Conservation (phyloP, 139 green algal genomes). For the Monoraphidium neglectum region DNA sequence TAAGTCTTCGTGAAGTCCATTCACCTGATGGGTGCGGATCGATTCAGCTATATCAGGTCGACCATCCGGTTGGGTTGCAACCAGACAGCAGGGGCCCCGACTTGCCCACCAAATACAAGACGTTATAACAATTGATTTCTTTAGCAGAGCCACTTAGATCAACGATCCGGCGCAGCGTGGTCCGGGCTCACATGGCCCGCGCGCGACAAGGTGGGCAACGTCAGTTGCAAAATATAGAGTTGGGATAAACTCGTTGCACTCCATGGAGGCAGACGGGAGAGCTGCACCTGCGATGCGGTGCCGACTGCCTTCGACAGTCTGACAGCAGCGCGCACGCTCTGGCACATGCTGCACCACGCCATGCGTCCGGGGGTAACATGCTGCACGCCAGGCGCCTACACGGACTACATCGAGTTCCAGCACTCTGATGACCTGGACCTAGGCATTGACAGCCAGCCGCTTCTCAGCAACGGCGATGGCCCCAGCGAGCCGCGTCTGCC, state of each 20-base stretch:
- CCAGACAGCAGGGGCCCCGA: no score
- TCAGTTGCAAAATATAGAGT: not conserved
- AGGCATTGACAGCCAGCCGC: not conserved
- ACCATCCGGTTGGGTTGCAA: no score
- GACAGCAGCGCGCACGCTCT: not conserved
- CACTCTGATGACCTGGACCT: conserved; percentile 26
- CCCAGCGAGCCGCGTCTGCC: not conserved
- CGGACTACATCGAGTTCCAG: conserved; percentile 34
- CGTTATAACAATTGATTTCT: no score
- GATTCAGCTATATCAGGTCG: no score
- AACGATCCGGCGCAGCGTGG: no score
- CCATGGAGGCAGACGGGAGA: not conserved
- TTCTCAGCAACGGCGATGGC: not conserved
- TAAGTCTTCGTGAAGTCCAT: no score
- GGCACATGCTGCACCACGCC: not conserved
- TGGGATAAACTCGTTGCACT: not conserved
- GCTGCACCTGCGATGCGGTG: not conserved
- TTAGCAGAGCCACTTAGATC: no score
- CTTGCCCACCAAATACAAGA: no score
- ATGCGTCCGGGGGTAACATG: not conserved
- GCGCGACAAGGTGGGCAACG: not conserved
- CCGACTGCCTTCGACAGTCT: not conserved
- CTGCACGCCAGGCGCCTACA: conserved; percentile 14
- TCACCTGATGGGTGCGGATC: no score
- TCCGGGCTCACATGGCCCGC: no score